These are phyloP conservation scores for Jamesozyma gamospora DNA, from an alignment of 805 yeast genomes.

Conservation along the genomic window DNA sequence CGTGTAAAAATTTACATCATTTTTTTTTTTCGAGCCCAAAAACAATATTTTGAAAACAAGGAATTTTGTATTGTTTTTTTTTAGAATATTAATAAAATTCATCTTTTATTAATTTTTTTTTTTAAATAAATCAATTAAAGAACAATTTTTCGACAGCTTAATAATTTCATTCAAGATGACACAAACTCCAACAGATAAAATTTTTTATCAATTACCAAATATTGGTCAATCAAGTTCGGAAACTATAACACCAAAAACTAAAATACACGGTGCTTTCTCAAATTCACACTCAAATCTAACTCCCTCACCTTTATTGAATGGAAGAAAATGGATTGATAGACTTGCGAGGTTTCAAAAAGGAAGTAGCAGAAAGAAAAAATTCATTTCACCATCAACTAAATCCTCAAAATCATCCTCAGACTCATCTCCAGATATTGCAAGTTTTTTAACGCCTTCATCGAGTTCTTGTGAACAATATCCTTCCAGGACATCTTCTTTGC, in stretches of 20 bases:
- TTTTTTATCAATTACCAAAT: slow-evolving; percentile 8
- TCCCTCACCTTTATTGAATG: slow-evolving; percentile 13
- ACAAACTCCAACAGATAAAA: slow-evolving; percentile 4
- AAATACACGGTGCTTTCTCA: background rate
- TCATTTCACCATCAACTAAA: slow-evolving; percentile 5
- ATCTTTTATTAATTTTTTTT: no score
- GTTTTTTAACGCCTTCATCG: slow-evolving; percentile 2
- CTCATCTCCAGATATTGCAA: background rate
- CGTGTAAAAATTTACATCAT: slow-evolving; percentile 4
- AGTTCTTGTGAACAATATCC: slow-evolving; percentile 7
- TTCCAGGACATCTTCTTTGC: slow-evolving; percentile 21
- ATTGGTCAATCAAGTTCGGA: slow-evolving; percentile 8
- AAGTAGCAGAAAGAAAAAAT: slow-evolving; percentile 9
- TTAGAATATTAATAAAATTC: no score
- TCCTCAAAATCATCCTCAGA: slow-evolving; percentile 3
- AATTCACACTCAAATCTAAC: background rate
- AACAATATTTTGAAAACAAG: no score
- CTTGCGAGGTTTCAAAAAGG: slow-evolving; percentile 13
- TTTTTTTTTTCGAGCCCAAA: no score
- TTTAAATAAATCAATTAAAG: no score
- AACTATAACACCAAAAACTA: background rate
- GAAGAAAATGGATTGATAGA: slow-evolving; percentile 22
- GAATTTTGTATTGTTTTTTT: no score
- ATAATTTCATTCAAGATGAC: no score
- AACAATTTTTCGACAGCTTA: no score